Percentiles rank a stretch among this genome's conserved stretches.
phyloP scores from a whole-genome alignment of 2,329 filamentous ascomycete genomes.

The Stagonosporopsis vannaccii region DNA sequence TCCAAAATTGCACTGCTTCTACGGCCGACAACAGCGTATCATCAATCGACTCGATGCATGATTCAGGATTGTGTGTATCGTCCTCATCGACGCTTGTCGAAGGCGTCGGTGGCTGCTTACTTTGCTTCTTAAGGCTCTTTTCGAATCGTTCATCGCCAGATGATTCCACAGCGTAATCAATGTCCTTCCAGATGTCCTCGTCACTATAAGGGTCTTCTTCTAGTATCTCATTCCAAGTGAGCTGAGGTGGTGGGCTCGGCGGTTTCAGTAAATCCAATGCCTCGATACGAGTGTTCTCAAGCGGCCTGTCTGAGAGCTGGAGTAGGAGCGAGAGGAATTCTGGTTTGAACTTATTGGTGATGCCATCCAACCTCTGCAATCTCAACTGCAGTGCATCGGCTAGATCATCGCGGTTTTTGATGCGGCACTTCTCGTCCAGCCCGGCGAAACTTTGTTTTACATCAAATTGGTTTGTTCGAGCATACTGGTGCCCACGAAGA shows the following conservation, averaged over 20 bases:
- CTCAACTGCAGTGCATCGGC: constrained; percentile 72
- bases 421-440: constrained; percentile 84
- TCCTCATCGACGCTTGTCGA: constrained; percentile 50
- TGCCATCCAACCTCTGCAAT: constrained; percentile 64
- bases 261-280: constrained; percentile 66
- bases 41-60: constrained; percentile 42
- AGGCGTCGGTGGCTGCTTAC: constrained; percentile 33
- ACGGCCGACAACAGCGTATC: constrained; percentile 47
- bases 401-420: constrained; percentile 79
- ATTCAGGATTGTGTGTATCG: constrained; percentile 44
- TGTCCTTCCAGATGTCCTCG: constrained; percentile 72
- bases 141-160: constrained; percentile 66
- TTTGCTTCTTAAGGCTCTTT: constrained; percentile 27
- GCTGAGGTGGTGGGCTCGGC: constrained; percentile 54
- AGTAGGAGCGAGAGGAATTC: constrained; percentile 82
- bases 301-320: constrained; percentile 81
- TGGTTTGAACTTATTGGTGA: constrained; percentile 71
- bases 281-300: constrained; percentile 70
- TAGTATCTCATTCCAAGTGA: constrained; percentile 83
- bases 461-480: constrained; percentile 59
- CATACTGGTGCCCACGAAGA: constrained; percentile 52
- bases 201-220: constrained; percentile 77
- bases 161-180: constrained; percentile 70
- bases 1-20: constrained; percentile 59
- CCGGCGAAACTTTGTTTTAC: constrained; percentile 51